Percentiles rank a stretch among this genome's conserved stretches.
Conservation (phyloP, 106 monocot genomes). For the Platanthera zijinensis region DNA sequence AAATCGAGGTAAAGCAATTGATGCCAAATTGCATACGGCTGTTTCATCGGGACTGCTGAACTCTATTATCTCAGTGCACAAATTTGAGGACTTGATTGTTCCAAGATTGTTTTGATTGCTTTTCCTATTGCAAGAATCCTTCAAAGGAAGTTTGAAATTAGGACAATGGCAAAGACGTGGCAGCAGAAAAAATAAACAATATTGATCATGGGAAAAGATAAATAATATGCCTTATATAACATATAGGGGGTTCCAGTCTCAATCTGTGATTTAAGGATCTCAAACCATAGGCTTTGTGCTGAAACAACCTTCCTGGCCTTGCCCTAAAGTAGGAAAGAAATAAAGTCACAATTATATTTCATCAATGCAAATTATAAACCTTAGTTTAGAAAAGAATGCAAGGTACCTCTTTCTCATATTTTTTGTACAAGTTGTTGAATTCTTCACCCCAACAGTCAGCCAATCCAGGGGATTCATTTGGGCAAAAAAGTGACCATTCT, state of each 20-base stretch:
- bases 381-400: neutral
- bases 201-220: no score
- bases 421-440: constrained; percentile 60
- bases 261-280: constrained; percentile 64
- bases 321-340: no score
- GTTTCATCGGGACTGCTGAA: constrained; percentile 36
- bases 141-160: neutral
- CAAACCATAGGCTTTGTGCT: constrained; percentile 44
- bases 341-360: constrained; percentile 3
- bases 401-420: constrained; percentile 63
- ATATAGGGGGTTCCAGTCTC: constrained; percentile 88
- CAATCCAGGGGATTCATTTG: constrained; percentile 12
- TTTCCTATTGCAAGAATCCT: constrained; percentile 83
- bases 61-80: constrained; percentile 84
- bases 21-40: no score
- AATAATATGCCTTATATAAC: constrained; percentile 57
- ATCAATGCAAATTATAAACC: no score
- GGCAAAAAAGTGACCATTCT: constrained; percentile 14
- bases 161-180: neutral
- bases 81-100: constrained; percentile 74
- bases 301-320: no score
- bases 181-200: neutral
- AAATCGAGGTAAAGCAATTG: constrained; percentile 57
- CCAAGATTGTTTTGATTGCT: constrained; percentile 81
- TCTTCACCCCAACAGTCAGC: constrained; percentile 63